Base-by-base conservation (phyloP, 306 rosid species). In the Cicer bijugum region DNA sequence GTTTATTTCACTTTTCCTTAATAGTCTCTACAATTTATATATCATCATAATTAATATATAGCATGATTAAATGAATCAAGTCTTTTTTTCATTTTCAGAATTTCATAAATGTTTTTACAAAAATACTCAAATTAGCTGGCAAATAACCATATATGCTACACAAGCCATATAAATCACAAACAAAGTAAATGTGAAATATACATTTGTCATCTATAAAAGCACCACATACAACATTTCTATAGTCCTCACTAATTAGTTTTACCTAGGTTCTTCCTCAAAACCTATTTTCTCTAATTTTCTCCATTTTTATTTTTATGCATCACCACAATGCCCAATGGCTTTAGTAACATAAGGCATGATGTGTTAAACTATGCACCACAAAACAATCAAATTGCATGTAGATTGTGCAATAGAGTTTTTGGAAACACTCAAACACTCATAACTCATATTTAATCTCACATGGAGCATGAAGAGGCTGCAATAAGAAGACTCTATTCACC, bases 361-460 rank as follows among this genome's bases (percentile, higher is more conserved):
- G 1, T 47, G 50, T 16, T 47, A 6, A 73, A 68, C 37, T 11
- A 62, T 68, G 42, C 33, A 23, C 4, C 33, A 23, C 10, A 62
- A 48, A 71, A n/a, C 16, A 67, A 10, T 12, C 65, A 35, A 60
- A 37, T 45, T 19, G 78, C 88, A 10, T 93, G 98, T 33, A 78
- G 82, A 28, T 16, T 89, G 15, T 90, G 98, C 75, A 78, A 62
- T 17, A 76, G 42, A 8, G 67, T 74, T 63, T 82, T 89, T 53
- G 0, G 50, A 60, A 81, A 20, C 83, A 74, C 60, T 12, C 86
- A 82, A 61, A 83, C 88, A 35, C 85, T 90, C n/a, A 28, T 85
- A 20, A 43, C 65, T 45, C 98, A 89, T 12, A 75, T 90, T 1
- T 90, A 85, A 10, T 67, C 85, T 52, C 98, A 93, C 65, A 64